Evolutionary conservation across 2,329 filamentous ascomycete species (phyloP).

Genomic region (Pseudopithomyces maydicus): DNA sequence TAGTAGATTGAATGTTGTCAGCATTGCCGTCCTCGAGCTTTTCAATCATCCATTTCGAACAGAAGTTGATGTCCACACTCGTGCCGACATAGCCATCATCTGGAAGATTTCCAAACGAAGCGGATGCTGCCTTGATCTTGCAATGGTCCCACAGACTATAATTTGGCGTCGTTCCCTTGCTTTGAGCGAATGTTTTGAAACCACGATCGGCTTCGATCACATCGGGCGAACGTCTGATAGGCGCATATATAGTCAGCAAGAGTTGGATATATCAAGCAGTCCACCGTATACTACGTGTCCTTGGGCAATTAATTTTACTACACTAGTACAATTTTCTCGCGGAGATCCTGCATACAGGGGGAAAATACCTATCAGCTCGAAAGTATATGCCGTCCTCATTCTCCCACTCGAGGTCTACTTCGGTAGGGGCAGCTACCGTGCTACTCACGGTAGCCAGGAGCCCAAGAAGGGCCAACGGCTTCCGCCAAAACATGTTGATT

Average conservation of each 20-base stretch:
- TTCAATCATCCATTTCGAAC: not conserved
- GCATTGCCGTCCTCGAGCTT: constrained; percentile 1
- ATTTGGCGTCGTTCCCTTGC: not conserved
- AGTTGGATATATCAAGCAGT: not conserved
- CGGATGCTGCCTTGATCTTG: not conserved
- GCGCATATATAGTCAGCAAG: constrained; percentile 3
- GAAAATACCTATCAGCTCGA: constrained; percentile 1
- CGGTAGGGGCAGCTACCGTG: constrained; percentile 1
- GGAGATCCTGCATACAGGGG: not conserved
- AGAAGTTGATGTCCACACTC: not conserved
- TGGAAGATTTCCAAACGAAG: constrained; percentile 1
- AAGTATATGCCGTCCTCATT: constrained; percentile 1
- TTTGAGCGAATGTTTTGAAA: not conserved
- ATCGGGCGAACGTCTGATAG: constrained; percentile 1
- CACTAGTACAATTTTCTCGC: not conserved
- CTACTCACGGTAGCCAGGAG: constrained; percentile 2
- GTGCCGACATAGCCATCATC: constrained; percentile 6
- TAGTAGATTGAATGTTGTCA: constrained; percentile 3
- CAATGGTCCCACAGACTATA: constrained; percentile 6
- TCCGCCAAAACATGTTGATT: not conserved
- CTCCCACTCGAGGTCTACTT: not conserved
- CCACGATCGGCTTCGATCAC: not conserved
- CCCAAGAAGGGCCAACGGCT: constrained; percentile 1
- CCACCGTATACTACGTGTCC: not conserved
- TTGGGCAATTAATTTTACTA: not conserved